Evolutionary conservation across 2,329 filamentous ascomycete species (phyloP).

Genomic region (Graphilbum sp.): DNA sequence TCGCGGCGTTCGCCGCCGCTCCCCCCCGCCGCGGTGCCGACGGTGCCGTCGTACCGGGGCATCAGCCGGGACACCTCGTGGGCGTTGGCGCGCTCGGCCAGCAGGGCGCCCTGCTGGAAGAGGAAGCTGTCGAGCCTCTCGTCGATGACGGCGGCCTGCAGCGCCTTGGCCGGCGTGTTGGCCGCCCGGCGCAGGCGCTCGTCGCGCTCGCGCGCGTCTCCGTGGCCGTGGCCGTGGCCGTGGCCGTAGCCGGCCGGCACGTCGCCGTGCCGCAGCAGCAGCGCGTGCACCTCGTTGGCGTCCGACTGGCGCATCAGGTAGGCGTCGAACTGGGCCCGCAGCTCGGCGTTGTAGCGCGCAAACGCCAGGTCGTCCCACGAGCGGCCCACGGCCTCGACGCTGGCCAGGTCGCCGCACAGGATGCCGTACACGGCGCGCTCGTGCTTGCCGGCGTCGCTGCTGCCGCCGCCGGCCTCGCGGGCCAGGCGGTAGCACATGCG

Average conservation of each 20-base stretch:
- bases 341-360: constrained; percentile 12
- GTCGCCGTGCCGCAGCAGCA: constrained; percentile 9
- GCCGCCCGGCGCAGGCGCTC: constrained; percentile 17
- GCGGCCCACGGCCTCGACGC: constrained; percentile 44
- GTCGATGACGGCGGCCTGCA: constrained; percentile 61
- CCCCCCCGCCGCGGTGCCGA: constrained; percentile 16
- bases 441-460: constrained; percentile 16
- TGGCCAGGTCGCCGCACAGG: constrained; percentile 67
- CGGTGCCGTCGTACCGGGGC: constrained; percentile 17
- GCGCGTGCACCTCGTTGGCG: constrained; percentile 6
- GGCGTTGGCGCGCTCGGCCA: constrained; percentile 28
- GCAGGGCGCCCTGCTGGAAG: constrained; percentile 38
- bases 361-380: constrained; percentile 27
- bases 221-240: neutral
- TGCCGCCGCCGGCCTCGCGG: constrained; percentile 33
- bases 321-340: constrained; percentile 11
- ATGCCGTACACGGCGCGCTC: constrained; percentile 84
- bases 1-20: neutral
- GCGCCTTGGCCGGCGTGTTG: constrained; percentile 49
- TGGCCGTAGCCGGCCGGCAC: constrained; percentile 1
- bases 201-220: neutral
- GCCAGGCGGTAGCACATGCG: constrained; percentile 60
- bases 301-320: constrained; percentile 10
- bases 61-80: constrained; percentile 24
- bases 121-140: constrained; percentile 41